Percentiles rank a stretch among this genome's conserved stretches.
These are phyloP conservation scores for Pseudovirgaria hyperparasitica DNA, from an alignment of 2,329 filamentous ascomycete genomes.

Conservation along the genomic window DNA sequence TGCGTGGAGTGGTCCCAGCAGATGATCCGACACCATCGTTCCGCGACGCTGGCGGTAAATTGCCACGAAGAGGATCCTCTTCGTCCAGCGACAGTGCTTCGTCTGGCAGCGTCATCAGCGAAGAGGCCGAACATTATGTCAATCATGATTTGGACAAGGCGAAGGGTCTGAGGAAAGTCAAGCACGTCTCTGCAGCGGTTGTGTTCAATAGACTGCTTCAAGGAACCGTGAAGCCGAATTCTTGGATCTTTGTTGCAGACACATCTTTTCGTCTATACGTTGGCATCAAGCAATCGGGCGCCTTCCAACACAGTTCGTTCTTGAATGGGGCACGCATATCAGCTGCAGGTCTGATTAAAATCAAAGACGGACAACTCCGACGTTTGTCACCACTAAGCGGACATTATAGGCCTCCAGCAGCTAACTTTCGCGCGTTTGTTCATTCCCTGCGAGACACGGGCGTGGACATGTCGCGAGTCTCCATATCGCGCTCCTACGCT, in stretches of 20 bases:
- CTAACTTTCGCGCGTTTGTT: slow-evolving; percentile 74
- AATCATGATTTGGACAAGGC: slow-evolving; percentile 49
- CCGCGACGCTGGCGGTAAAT: slow-evolving; percentile 14
- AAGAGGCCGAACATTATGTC: slow-evolving; percentile 51
- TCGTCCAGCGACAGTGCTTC: slow-evolving; percentile 21
- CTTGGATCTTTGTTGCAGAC: slow-evolving; percentile 89
- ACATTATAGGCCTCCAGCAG: slow-evolving; percentile 73
- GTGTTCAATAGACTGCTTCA: slow-evolving; percentile 69
- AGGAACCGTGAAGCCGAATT: slow-evolving; percentile 71
- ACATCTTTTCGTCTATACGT: slow-evolving; percentile 76
- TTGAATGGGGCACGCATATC: slow-evolving; percentile 70
- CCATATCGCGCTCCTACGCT: slow-evolving; percentile 69
- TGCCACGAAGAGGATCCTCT: slow-evolving; percentile 9
- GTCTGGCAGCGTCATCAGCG: slow-evolving; percentile 41
- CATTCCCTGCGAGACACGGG: slow-evolving; percentile 57
- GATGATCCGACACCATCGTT: slow-evolving; percentile 31
- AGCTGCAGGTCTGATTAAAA: slow-evolving; percentile 72
- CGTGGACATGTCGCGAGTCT: slow-evolving; percentile 67
- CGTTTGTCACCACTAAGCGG: slow-evolving; percentile 57
- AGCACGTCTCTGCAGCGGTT: slow-evolving; percentile 56
- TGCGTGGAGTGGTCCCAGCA: slow-evolving; percentile 45
- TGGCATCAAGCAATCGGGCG: slow-evolving; percentile 77
- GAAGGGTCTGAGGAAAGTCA: slow-evolving; percentile 47
- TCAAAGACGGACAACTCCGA: slow-evolving; percentile 66
- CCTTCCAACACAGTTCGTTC: slow-evolving; percentile 87